Conservation (phyloP, 495 filamentous ascomycete species). For the Annulohypoxylon moriforme region DNA sequence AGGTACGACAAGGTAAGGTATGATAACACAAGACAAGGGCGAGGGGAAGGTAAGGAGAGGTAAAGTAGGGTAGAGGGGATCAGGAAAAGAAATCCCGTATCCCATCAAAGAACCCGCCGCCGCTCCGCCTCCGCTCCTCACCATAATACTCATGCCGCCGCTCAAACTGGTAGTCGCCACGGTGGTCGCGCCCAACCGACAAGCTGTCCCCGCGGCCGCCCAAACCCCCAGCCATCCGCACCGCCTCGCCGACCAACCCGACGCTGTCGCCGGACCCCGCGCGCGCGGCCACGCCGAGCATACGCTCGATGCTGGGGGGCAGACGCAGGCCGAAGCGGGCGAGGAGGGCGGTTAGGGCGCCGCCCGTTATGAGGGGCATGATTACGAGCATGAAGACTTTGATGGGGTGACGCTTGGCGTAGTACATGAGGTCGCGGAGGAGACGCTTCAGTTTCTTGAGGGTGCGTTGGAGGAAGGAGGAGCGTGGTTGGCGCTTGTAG, state of each 20-base stretch:
- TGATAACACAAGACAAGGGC: too few relatives aligned
- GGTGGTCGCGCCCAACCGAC: constrained; percentile 46
- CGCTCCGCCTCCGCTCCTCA: constrained; percentile 38
- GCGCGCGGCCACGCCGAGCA: constrained; percentile 64
- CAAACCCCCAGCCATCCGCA: constrained; percentile 54
- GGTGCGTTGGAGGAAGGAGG: constrained; percentile 77
- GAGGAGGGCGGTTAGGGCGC: constrained; percentile 77
- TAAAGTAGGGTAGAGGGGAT: neutral
- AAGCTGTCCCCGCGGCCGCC: constrained; percentile 30
- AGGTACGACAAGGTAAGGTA: too few relatives aligned
- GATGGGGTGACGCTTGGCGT: constrained; percentile 79
- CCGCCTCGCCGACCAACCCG: constrained; percentile 64
- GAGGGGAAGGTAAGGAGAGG: too few relatives aligned
- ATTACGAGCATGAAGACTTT: constrained; percentile 88
- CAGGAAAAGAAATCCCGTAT: constrained; percentile 48
- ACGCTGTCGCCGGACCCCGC: constrained; percentile 63
- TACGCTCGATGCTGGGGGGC: constrained; percentile 66
- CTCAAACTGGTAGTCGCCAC: constrained; percentile 55
- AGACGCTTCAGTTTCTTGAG: constrained; percentile 76
- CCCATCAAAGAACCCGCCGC: constrained; percentile 42
- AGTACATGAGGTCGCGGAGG: constrained; percentile 77
- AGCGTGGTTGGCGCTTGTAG: constrained; percentile 78
- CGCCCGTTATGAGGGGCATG: constrained; percentile 84
- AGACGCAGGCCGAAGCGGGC: constrained; percentile 79
- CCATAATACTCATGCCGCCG: constrained; percentile 54